Base-by-base conservation (phyloP, 2,329 filamentous ascomycete species). In the Emergomyces pasteurianus region DNA sequence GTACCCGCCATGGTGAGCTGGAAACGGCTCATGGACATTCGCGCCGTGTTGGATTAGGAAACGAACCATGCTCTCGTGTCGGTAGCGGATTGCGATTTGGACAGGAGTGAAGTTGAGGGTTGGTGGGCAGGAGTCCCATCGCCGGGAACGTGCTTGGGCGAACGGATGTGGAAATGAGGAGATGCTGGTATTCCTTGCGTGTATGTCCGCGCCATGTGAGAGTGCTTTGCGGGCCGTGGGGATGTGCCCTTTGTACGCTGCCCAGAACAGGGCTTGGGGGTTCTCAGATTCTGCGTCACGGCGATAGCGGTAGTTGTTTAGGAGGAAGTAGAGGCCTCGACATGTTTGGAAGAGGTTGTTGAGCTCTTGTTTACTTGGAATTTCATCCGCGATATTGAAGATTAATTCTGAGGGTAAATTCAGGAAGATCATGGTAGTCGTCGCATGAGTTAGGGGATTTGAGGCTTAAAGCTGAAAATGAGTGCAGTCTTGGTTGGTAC, bases 41-140 rank as follows among this genome's bases (percentile, higher is more conserved):
- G 62, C 64, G n/a, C 62, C 62, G 38, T 68, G 67, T 28, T 67
- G 63, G 9, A 72, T 57, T 26, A 73, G 64, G 54, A 70, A 59
- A 31, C 62, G 63, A 4, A 69, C 65, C 12, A 72, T 64, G 40
- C 64, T 65, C 49, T 63, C 62, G 28, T 67, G 65, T 7, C 65
- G 65, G 18, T 67, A 31, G 62, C 26, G 61, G 58, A 58, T 63
- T 61, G 70, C 70, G 40, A 66, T 64, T 28, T 67, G 69, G 43
- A 68, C 60, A 10, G 68, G 65, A 2, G 63, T 68, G 9, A 56
- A 47, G 14, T 36, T 3, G 34, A 56, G n/a, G 21, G 26, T 54
- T 53, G 52, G 14, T 36, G 28, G 31, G 31, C 47, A 50, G 16
- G 57, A 40, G 10, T 23, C 38, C 31, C 43, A 26, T n/a, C 42